Percentiles rank a stretch among this genome's conserved stretches.
These are phyloP conservation scores for Sutorius eximius DNA, from an alignment of 1,284 basidiomycete species.

Conservation along the genomic window DNA sequence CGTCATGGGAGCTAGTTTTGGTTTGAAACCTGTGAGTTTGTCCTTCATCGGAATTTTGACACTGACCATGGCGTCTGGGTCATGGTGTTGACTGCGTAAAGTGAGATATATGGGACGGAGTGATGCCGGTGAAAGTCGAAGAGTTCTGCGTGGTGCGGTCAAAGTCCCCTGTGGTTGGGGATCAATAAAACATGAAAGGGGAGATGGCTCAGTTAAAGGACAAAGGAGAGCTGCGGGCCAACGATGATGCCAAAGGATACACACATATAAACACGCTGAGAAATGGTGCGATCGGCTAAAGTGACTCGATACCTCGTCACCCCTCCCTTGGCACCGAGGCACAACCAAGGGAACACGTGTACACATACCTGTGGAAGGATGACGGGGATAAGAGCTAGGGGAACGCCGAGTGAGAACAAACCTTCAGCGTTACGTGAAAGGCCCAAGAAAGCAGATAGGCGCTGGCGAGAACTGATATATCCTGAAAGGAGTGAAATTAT, in stretches of 20 bases:
- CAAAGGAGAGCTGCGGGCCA: background rate
- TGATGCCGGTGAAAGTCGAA: too few species aligned
- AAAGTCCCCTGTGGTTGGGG: conserved; percentile 8
- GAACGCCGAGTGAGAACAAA: conserved; percentile 22
- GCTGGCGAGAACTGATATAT: conserved; percentile 12
- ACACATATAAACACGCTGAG: conserved; percentile 29
- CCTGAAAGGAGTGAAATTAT: conserved; percentile 1
- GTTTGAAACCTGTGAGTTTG: conserved; percentile 1
- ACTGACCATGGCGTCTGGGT: conserved; percentile 12
- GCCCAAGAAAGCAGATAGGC: conserved; percentile 14
- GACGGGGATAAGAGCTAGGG: conserved; percentile 13
- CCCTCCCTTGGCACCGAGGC: conserved; percentile 19
- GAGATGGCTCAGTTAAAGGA: conserved; percentile 1
- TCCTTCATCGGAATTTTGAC: background rate
- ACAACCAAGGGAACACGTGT: conserved; percentile 18
- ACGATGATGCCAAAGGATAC: conserved; percentile 11
- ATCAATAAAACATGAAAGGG: conserved; percentile 21
- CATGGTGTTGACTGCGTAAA: conserved; percentile 12
- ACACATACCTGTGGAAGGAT: conserved; percentile 19
- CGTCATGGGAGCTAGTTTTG: conserved; percentile 8
- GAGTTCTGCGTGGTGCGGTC: background rate
- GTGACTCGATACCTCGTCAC: conserved; percentile 17
- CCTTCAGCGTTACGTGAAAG: conserved; percentile 24
- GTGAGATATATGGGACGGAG: background rate
- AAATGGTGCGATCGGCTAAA: conserved; percentile 10